Evolutionary conservation across 1,139 yeast genomes (phyloP), one percentile per base, ranked within the genome.

Genomic region (Diutina pseudorugosa): DNA sequence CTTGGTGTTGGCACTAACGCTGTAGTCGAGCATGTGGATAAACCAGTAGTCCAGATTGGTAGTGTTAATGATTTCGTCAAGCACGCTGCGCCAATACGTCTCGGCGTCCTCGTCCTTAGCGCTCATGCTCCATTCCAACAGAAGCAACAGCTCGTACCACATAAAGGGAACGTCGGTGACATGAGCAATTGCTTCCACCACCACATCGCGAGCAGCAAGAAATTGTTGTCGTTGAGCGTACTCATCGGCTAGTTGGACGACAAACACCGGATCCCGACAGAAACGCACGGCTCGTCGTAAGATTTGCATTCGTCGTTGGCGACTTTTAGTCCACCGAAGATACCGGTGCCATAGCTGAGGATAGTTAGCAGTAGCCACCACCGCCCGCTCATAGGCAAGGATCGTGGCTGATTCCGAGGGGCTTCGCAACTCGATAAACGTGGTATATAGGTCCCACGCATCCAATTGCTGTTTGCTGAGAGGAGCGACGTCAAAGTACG

Each of bases 391-490:
- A 16, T 21, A 18, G 11, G 49, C 49, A 12, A 45, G 27, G 20
- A 12, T 43, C 4, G 19, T 23, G 12, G 40, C 18, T n/a, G 41
- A 19, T 14, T 7, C 23, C n/a, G 42, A 40, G 4, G 36, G 7
- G 9, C 41, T 11, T 12, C 27, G 25, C 33, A 67, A 54, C 53
- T 82, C 85, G 30, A 80, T 70, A 59, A 72, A 83, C 42, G 77
- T 77, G 16, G 87, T 65, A 61, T 86, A 88, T 36, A 67, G 64
- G 11, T 72, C 65, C 95, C 95, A 88, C 21, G 67, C 69, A 4
- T 69, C 71, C 23, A 82, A 58, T 55, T 85, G 83, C 4, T 25
- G 19, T 16, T 52, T 50, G 36, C 52, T 73, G 71, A 51, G 64
- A 66, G 5, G 76, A 21, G 67, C 64, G 2, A 79, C 76, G 52